These are phyloP conservation scores for Neopestalotiopsis clavispora DNA, from an alignment of 2,329 filamentous ascomycete genomes.

Conservation along the genomic window DNA sequence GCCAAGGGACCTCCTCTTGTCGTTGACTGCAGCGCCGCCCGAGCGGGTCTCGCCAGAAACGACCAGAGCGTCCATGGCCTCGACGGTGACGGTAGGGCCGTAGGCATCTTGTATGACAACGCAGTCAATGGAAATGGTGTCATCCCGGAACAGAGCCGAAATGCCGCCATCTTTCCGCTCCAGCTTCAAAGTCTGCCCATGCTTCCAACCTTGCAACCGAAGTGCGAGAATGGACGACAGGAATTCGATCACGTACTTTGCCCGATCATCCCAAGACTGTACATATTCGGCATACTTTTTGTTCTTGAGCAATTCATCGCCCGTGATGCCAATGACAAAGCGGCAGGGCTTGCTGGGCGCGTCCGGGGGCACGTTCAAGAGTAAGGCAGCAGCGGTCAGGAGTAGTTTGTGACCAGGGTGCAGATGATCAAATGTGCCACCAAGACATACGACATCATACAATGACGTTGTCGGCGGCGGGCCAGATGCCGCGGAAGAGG, in stretches of 20 bases:
- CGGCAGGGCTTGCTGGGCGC: conserved; percentile 49
- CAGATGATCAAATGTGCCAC: conserved; percentile 95
- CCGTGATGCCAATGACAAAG: conserved; percentile 86
- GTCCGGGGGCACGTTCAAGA: conserved; percentile 59
- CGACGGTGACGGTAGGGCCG: conserved; percentile 86
- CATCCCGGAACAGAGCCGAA: conserved; percentile 62
- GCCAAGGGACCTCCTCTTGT: conserved; percentile 75
- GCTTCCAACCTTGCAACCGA: conserved; percentile 48
- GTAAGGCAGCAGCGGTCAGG: conserved; percentile 82
- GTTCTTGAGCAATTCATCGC: conserved; percentile 82
- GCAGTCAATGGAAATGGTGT: conserved; percentile 71
- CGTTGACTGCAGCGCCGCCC: conserved; percentile 85
- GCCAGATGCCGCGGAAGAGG: conserved; percentile 22
- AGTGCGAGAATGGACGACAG: conserved; percentile 65
- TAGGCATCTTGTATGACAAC: conserved; percentile 87
- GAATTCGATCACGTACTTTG: conserved; percentile 72
- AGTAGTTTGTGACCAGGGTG: conserved; percentile 97
- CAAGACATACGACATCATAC: conserved; percentile 75
- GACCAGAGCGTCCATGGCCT: conserved; percentile 78
- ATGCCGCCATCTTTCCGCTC: conserved; percentile 49
- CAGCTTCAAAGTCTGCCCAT: conserved; percentile 41
- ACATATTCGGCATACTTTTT: conserved; percentile 87
- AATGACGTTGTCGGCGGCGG: conserved; percentile 28
- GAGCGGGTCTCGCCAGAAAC: conserved; percentile 87
- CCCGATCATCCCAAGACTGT: conserved; percentile 79